Base-by-base conservation (phyloP, 768 basidiomycete species). In the Leccinum subgranulosum region DNA sequence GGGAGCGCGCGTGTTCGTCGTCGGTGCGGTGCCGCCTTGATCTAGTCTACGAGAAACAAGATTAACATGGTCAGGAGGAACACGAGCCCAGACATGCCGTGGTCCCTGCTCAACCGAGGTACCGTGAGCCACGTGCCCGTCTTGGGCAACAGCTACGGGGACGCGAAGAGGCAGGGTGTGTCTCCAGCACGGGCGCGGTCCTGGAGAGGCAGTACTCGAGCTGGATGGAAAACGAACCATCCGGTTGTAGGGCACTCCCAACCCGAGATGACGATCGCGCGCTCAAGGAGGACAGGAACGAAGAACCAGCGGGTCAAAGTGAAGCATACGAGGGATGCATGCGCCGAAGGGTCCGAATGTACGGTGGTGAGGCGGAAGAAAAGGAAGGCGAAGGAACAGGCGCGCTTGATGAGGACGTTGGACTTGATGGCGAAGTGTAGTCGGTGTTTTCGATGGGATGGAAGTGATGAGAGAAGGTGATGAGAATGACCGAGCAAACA, bases 51-150 rank as follows among this genome's bases (percentile, higher is more conserved):
- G 29, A 29, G 29, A 29, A 29, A 29, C 10, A 29, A 11, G 0
- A 29, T 29, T 11, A 11, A 1, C 29, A 29, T 29, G 3, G 9
- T 29, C 28, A 29, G 11, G 29, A 29, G 29, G 11, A 97, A 98
- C 31, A 94, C 78, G 68, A 98, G 95, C 7, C 96, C 95, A 0
- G 93, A 95, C 17, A 98, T 84, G 65, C 98, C 96, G 69, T 97
- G 94, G 0, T 96, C 96, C 45, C 79, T 81, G 54, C 84, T 79
- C 61, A 96, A 74, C 31, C 88, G 75, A 9, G 94, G 91, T 0
- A 74, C 75, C 1, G 68, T 71, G 28, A 67, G 70, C 81, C 81
- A 87, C 12, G 74, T 77, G 2, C 14, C 23, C 21, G 49, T 48
- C 4, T 74, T 70, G 2, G 78, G 77, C 31, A 76, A 64, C 23